Conservation (phyloP, 805 yeast genomes). For the Millerozyma acaciae region DNA sequence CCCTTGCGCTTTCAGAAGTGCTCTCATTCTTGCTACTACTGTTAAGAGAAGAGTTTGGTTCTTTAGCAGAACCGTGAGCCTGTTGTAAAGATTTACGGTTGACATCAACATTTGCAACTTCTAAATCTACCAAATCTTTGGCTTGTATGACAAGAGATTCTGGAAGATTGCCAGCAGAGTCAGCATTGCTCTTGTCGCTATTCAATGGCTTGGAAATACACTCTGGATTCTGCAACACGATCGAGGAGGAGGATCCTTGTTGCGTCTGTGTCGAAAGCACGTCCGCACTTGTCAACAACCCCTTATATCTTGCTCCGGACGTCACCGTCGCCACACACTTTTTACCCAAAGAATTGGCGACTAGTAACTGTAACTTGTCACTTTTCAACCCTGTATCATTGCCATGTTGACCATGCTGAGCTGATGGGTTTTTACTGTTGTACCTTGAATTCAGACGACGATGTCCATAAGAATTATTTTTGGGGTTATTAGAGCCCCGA, state of each 20-base stretch:
- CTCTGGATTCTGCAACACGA: conserved; percentile 52
- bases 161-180: conserved; percentile 33
- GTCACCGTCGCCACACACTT: conserved; percentile 54
- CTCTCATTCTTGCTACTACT: neutral
- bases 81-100: conserved; percentile 11
- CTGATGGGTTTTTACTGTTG: conserved; percentile 5
- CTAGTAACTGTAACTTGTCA: conserved; percentile 53
- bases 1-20: neutral
- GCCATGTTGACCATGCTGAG: neutral
- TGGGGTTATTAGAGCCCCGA: conserved; percentile 11
- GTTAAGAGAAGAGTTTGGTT: conserved; percentile 1
- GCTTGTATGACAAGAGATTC: conserved; percentile 44
- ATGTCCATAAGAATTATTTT: conserved; percentile 15
- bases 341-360: conserved; percentile 56
- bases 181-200: conserved; percentile 22
- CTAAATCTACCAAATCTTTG: conserved; percentile 50
- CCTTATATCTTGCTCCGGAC: conserved; percentile 58
- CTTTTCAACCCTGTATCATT: conserved; percentile 16
- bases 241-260: conserved; percentile 41
- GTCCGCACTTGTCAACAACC: conserved; percentile 52
- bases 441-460: conserved; percentile 22
- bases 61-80: neutral
- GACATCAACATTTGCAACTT: conserved; percentile 39
- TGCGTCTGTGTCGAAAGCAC: conserved; percentile 17
- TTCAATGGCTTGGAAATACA: conserved; percentile 23